A percentile compares a stretch with the other conserved stretches of the same genome.
These are phyloP conservation scores for Meyerozyma carpophila DNA, from an alignment of 1,139 yeast genomes.

Conservation along the genomic window DNA sequence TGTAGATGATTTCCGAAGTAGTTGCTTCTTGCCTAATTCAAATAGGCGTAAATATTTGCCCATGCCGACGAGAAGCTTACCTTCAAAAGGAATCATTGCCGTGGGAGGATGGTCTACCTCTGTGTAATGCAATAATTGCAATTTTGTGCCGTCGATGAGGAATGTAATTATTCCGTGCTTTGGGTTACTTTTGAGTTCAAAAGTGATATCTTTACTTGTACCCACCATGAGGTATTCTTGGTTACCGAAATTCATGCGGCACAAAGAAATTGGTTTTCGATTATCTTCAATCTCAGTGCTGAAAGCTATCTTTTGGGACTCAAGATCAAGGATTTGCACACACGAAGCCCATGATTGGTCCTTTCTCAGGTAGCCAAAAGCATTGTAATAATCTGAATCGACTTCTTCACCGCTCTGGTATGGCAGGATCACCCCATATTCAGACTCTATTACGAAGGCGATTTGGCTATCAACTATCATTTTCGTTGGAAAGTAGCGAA, in stretches of 20 bases:
- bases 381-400: slow-evolving; percentile 27
- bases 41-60: slow-evolving; percentile 53
- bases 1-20: slow-evolving; percentile 59
- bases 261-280: slow-evolving; percentile 33
- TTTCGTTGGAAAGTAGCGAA: slow-evolving; percentile 52
- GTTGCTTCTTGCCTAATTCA: slow-evolving; percentile 75
- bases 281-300: slow-evolving; percentile 34
- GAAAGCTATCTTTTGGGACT: slow-evolving; percentile 29
- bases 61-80: slow-evolving; percentile 57
- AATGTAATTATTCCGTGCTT: slow-evolving; percentile 41
- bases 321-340: slow-evolving; percentile 44
- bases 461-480: slow-evolving; percentile 24
- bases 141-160: slow-evolving; percentile 26
- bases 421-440: slow-evolving; percentile 32
- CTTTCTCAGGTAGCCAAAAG: slow-evolving; percentile 32
- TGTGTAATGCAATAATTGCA: slow-evolving; percentile 61
- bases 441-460: slow-evolving; percentile 44
- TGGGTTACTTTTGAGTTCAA: slow-evolving; percentile 26
- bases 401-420: slow-evolving; percentile 11
- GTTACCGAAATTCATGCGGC: slow-evolving; percentile 17
- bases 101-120: slow-evolving; percentile 43
- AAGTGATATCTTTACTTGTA: slow-evolving; percentile 30
- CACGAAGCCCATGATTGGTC: slow-evolving; percentile 43
- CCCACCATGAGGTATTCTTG: slow-evolving; percentile 46
- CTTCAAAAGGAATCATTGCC: slow-evolving; percentile 54